phyloP scores from a whole-genome alignment of 192 early-diverging fungal species.

The Ramicandelaber brevisporus region DNA sequence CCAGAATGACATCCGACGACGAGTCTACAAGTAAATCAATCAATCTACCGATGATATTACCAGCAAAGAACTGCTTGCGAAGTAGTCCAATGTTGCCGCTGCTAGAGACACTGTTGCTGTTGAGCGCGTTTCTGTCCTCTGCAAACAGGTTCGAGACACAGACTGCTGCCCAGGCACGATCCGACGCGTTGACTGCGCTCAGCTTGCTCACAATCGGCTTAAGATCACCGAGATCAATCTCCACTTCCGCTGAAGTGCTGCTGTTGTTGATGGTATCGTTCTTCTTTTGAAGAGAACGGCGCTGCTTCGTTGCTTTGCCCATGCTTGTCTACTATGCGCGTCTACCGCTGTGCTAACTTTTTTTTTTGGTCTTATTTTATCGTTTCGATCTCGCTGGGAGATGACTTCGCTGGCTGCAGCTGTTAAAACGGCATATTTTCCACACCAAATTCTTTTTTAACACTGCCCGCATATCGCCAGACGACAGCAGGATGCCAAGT shows the following conservation, averaged over 20 bases:
- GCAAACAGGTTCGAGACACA: slow-evolving; percentile 56
- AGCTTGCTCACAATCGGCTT: slow-evolving; percentile 25
- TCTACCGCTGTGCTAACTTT: too few relatives aligned
- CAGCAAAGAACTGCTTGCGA: slow-evolving; percentile 47
- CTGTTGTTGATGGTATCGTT: slow-evolving; percentile 16
- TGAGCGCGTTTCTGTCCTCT: too few relatives aligned
- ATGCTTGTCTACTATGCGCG: slow-evolving; percentile 4
- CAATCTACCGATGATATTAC: slow-evolving; percentile 31
- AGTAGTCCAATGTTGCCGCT: neutral
- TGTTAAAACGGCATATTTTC: too few relatives aligned
- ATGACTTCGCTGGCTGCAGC: too few relatives aligned
- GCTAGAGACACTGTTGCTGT: slow-evolving; percentile 4
- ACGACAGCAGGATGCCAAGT: too few relatives aligned
- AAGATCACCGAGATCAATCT: slow-evolving; percentile 5
- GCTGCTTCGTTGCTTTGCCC: slow-evolving; percentile 18
- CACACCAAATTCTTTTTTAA: too few relatives aligned
- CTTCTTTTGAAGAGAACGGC: too few relatives aligned
- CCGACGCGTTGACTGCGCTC: slow-evolving; percentile 30
- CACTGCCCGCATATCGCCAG: too few relatives aligned
- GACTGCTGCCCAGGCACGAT: slow-evolving; percentile 71
- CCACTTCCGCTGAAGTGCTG: slow-evolving; percentile 9
- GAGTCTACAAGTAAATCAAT: slow-evolving; percentile 48
- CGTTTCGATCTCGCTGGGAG: too few relatives aligned
- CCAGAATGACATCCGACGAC: slow-evolving; percentile 40
- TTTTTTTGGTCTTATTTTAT: too few relatives aligned